Evolutionary conservation across 2,329 filamentous ascomycete genomes (phyloP), one percentile per base, ranked within the genome.

Genomic region (Trichophyton benhamiae): DNA sequence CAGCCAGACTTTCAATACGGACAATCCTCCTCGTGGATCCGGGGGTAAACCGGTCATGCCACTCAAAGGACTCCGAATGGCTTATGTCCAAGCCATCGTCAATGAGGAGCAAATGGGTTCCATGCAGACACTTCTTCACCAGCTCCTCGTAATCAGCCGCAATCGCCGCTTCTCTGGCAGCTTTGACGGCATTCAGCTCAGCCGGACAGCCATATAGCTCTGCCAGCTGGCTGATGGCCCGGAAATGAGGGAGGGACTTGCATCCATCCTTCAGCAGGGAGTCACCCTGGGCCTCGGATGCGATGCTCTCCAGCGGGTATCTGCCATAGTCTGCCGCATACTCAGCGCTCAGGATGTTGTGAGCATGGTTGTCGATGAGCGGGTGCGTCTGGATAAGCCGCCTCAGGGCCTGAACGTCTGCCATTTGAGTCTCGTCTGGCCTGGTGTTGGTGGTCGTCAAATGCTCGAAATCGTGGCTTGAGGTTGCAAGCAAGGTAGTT

Each of bases 21-120:
- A 92, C 84, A 60, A 95, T 90, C 27, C 87, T 82, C 72, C 84
- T 88, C 67, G 83, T 87, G 6, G 80, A 76, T 60, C 82, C 83
- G 20, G 78, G 76, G 0, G 85, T 86, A 65, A 87, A 87, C 22
- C 78, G 75, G 69, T 87, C 80, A 69, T 90, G 86, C 81, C 84
- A 87, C 3, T 75, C 69, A 66, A 83, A 88, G 0, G 78, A 71
- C 66, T 87, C 80, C 1, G 83, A 80, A 6, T 81, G 78, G 1
- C 76, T 75, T 13, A 77, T 75, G 59, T 82, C 80, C 6, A 92
- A 74, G 0, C 88, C 86, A 72, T 94, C 89, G 66, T 94, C 89
- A n/a, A 95, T 80, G 1, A 95, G 78, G 9, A 92, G 78, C 1
- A 82, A 83, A 70, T 91, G 84, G 30, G 89, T 87, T 1, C 88